Conservation (phyloP, 257 asterid genomes). For the Solanum corneliomulleri region DNA sequence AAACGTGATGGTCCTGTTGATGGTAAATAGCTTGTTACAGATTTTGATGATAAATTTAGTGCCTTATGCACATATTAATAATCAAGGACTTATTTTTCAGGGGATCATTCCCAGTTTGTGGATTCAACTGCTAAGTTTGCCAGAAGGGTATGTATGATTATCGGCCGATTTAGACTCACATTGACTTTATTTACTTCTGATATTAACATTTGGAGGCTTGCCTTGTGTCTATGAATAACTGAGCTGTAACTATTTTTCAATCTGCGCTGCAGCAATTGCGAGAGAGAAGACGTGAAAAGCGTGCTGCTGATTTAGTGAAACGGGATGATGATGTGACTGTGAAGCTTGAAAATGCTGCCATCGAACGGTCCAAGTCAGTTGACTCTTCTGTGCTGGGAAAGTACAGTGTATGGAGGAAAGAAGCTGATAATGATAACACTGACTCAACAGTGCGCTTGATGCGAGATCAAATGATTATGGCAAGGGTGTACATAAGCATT, state of each 20-base stretch:
- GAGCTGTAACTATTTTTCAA: conserved; percentile 1
- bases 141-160: conserved; percentile 61
- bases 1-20: conserved; percentile 29
- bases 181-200: not conserved
- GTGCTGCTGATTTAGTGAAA: conserved; percentile 74
- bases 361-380: conserved; percentile 86
- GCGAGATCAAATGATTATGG: conserved; percentile 96
- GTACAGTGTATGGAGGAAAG: conserved; percentile 95
- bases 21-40: conserved; percentile 29
- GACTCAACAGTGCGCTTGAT: conserved; percentile 88
- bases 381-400: conserved; percentile 95
- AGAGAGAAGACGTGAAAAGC: conserved; percentile 67
- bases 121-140: conserved; percentile 49
- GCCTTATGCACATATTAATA: not conserved
- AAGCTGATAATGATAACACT: conserved; percentile 76
- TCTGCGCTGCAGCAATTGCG: conserved; percentile 67
- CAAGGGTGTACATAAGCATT: conserved; percentile 81
- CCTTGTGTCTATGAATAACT: not conserved
- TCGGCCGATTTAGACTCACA: not conserved
- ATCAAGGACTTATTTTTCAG: conserved; percentile 36
- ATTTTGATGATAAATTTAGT: not conserved
- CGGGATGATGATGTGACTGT: conserved; percentile 72
- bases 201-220: not conserved
- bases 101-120: conserved; percentile 28
- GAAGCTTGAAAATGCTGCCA: conserved; percentile 94